Conservation (phyloP, 352 stramenopile species). For the Phytopythium boreale region DNA sequence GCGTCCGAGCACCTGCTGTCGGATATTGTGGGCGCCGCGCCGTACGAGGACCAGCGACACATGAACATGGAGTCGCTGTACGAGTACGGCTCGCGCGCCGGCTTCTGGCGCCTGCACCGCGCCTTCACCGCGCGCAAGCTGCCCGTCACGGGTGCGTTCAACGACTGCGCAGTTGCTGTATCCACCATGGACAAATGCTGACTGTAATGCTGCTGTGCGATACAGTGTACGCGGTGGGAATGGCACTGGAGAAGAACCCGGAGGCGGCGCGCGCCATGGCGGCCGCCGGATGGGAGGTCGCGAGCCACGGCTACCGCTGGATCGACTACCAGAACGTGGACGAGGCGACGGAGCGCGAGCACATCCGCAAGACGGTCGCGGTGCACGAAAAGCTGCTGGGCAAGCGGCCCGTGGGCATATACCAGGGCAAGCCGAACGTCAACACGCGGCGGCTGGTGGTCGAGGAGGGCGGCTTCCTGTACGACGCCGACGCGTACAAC, state of each 20-base stretch:
- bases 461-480: constrained; percentile 93
- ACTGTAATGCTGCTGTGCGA: neutral
- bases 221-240: constrained; percentile 93
- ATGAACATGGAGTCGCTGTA: constrained; percentile 96
- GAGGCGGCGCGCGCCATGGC: constrained; percentile 89
- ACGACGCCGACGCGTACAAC: constrained; percentile 95
- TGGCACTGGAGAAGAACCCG: constrained; percentile 94
- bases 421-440: constrained; percentile 94
- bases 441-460: constrained; percentile 91
- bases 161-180: neutral
- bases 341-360: constrained; percentile 88
- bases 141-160: constrained; percentile 61
- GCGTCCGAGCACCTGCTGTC: constrained; percentile 91
- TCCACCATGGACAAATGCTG: neutral
- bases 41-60: constrained; percentile 74
- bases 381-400: constrained; percentile 90
- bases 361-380: constrained; percentile 91
- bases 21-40: constrained; percentile 87
- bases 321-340: constrained; percentile 95
- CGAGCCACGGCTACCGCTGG: constrained; percentile 94
- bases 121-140: constrained; percentile 88
- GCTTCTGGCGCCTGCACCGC: constrained; percentile 94
- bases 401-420: constrained; percentile 91
- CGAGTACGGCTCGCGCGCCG: constrained; percentile 92
- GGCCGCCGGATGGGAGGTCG: constrained; percentile 91